Conservation (phyloP, 1,139 yeast genomes). For the Zygosaccharomyces pseudobailii region DNA sequence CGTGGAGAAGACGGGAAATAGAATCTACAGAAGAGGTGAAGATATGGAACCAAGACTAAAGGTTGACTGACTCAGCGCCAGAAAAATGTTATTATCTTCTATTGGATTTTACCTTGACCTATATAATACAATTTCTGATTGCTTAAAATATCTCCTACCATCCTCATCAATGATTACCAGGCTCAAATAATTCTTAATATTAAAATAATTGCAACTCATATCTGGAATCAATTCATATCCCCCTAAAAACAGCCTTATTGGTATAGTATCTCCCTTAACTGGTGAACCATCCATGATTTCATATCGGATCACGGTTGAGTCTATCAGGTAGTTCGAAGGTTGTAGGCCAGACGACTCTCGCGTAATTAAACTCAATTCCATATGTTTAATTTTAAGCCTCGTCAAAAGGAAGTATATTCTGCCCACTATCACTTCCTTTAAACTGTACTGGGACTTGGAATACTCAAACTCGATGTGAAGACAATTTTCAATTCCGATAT, state of each 20-base stretch:
- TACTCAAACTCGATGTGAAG: slow-evolving; percentile 95
- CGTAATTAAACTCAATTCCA: slow-evolving; percentile 84
- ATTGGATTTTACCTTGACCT: slow-evolving; percentile 15
- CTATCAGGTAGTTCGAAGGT: slow-evolving; percentile 68
- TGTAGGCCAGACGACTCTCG: slow-evolving; percentile 86
- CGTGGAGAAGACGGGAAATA: not conserved
- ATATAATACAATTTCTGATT: slow-evolving; percentile 62
- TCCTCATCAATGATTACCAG: slow-evolving; percentile 93
- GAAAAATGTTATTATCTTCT: not conserved
- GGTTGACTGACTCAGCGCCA: no score
- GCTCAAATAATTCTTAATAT: slow-evolving; percentile 56
- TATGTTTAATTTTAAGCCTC: slow-evolving; percentile 85
- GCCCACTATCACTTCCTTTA: slow-evolving; percentile 91
- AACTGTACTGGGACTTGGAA: slow-evolving; percentile 72
- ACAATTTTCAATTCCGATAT: slow-evolving; percentile 95
- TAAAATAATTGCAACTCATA: slow-evolving; percentile 56
- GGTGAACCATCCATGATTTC: slow-evolving; percentile 99
- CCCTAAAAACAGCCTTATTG: slow-evolving; percentile 82
- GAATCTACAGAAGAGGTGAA: not conserved
- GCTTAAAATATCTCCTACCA: slow-evolving; percentile 91
- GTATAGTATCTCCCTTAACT: slow-evolving; percentile 94
- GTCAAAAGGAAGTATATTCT: slow-evolving; percentile 84
- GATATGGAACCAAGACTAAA: not conserved
- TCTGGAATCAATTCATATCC: slow-evolving; percentile 94
- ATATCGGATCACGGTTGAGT: slow-evolving; percentile 79